Evolutionary conservation across 75 land plant genomes (phyloP), one percentile per base, ranked within the genome.

Genomic region (Sequoiadendron giganteum): DNA sequence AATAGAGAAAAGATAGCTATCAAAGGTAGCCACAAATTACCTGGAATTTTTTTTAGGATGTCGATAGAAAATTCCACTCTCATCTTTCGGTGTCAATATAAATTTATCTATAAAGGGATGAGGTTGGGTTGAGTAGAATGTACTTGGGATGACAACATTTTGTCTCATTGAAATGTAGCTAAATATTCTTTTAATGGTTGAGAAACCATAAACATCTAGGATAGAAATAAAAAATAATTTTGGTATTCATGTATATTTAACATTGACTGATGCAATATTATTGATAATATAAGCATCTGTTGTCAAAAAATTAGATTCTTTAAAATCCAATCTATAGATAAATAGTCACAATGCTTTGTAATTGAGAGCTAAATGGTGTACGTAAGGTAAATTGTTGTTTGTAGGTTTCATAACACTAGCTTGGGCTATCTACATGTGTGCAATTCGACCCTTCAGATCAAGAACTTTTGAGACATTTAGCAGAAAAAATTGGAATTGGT

Each of bases 371-470:
- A 43, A n/a, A 47, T 16, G n/a, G 10, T 48, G 58, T 19, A 21
- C 25, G 5, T 32, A 7, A 42, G 83, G 18, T 81, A 49, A 43
- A 8, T 1, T 30, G 18, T 25, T 88, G 15, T 89, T 40, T 85
- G 47, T 91, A 95, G 98, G 95, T 90, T 55, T 42, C 89, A 49
- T 16, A 79, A 70, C 94, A 94, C 30, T 95, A 95, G 96, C 93
- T 93, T 61, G 96, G 97, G 28, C 88, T 96, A 16, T 98, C 98
- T 38, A 93, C 92, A 85, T 98, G 99, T 82, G 97, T 98, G 16
- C 95, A 97, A 87, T 98, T 98, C 87, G 99, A 98, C 76, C 99
- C 99, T 8, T 92, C 96, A 89, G 99, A 98, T 89, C 72, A 88
- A 48, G 94, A 96, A 77, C 89, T 96, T 43, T 84, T 98, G 34